Base-by-base conservation (phyloP, 345 rosid genomes). In the Turnera subulata region DNA sequence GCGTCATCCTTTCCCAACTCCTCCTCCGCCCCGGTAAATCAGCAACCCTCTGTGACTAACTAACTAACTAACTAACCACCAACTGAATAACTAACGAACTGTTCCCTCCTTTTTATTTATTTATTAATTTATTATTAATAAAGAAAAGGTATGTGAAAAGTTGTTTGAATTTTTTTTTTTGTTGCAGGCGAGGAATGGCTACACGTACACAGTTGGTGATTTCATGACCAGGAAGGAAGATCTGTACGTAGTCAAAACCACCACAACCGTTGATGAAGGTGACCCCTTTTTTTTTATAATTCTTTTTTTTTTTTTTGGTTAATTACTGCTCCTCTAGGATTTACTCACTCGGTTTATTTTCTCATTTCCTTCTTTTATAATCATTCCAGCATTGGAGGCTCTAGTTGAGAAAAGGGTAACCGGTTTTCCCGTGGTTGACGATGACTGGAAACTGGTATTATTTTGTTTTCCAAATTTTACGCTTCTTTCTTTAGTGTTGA, bases 351-450 rank as follows among this genome's bases (percentile, higher is more conserved):
- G 29, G 1, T 46, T 48, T 57, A 32, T 17, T 45, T 7, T 48
- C 35, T 2, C 15, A 20, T 43, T 12, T 13, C 50, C 53, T 72
- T 55, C 49, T 26, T 66, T 14, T 67, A 18, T 10, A 46, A 6
- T 48, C 42, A 33, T 13, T 61, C 62, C 82, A 88, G 95, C 96
- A 49, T 62, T 91, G 59, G 92, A 85, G 57, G 55, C 73, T 17
- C 83, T 86, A 24, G 96, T 84, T 23, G 91, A 83, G 72, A 72
- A 75, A 59, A 83, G 90, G 78, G 76, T 89, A 67, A 86, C 93
- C 20, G 92, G 96, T 53, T 84, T 89, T 79, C 96, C 98, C 59
- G 98, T 92, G 62, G 71, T 89, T 48, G 93, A 89, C 38, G 86
- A 89, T 44, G 86, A 81, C 61, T 84, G 90, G 90, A 86, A 77